phyloP scores from a whole-genome alignment of 2,329 filamentous ascomycete species.

The Fusarium sp. region DNA sequence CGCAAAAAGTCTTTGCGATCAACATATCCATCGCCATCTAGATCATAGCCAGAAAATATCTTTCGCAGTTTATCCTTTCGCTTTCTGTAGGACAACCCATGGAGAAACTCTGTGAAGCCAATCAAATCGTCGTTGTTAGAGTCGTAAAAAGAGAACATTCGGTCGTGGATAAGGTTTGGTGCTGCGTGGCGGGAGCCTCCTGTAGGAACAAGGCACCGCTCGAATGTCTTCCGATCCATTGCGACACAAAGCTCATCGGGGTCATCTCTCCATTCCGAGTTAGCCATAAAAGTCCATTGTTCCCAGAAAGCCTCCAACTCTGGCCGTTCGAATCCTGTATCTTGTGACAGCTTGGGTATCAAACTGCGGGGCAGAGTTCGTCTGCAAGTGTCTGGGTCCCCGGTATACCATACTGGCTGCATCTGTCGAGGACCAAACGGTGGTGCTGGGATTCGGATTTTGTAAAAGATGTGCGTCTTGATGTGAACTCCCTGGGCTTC shows the following conservation, averaged over 20 bases:
- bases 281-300: slow-evolving; percentile 95
- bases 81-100: slow-evolving; percentile 79
- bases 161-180: slow-evolving; percentile 92
- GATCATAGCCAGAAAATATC: slow-evolving; percentile 90
- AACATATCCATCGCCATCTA: slow-evolving; percentile 88
- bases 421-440: slow-evolving; percentile 84
- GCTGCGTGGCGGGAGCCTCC: slow-evolving; percentile 80
- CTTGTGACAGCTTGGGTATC: slow-evolving; percentile 74
- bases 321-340: slow-evolving; percentile 84
- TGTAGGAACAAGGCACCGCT: slow-evolving; percentile 88
- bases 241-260: slow-evolving; percentile 81
- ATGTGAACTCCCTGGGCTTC: slow-evolving; percentile 82
- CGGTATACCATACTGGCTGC: slow-evolving; percentile 88
- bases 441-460: slow-evolving; percentile 89
- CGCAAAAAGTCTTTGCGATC: slow-evolving; percentile 88
- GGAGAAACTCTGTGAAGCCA: slow-evolving; percentile 90
- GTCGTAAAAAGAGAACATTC: slow-evolving; percentile 97
- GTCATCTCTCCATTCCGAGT: slow-evolving; percentile 84
- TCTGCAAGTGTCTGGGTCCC: slow-evolving; percentile 79
- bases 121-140: slow-evolving; percentile 89
- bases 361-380: slow-evolving; percentile 74
- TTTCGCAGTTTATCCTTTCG: slow-evolving; percentile 76
- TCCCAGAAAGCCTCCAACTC: slow-evolving; percentile 96
- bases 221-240: slow-evolving; percentile 93
- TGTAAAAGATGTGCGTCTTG: slow-evolving; percentile 97